Evolutionary conservation across 441 rosid species (phyloP).

Genomic region (Corymbia calophylla): DNA sequence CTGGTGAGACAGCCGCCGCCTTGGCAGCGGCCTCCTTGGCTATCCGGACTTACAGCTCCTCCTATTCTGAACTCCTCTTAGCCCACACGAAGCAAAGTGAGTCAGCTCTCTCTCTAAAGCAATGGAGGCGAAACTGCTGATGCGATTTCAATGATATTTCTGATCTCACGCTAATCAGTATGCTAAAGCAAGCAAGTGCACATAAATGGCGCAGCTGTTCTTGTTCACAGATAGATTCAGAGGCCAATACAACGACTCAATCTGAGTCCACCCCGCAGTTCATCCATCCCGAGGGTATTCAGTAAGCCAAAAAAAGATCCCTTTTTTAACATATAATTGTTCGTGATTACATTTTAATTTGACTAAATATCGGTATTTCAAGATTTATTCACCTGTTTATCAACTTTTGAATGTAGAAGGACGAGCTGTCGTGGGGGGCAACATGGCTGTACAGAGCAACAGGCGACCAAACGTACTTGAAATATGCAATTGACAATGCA

Average conservation of each 20-base stretch:
- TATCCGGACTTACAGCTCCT: conserved; percentile 74
- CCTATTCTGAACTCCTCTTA: conserved; percentile 62
- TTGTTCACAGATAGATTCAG: conserved; percentile 52
- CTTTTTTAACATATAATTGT: background rate
- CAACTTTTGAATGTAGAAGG: conserved; percentile 15
- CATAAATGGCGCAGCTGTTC: conserved; percentile 25
- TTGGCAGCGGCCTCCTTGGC: too few relatives aligned
- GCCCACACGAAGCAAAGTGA: conserved; percentile 69
- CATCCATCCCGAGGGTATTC: conserved; percentile 47
- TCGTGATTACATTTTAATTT: background rate
- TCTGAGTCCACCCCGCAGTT: conserved; percentile 34
- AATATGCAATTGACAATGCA: conserved; percentile 42
- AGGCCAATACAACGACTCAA: conserved; percentile 53
- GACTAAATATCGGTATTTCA: background rate
- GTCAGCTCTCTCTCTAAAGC: background rate
- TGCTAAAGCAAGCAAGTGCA: background rate
- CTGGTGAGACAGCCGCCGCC: conserved; percentile 93
- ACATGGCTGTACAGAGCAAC: conserved; percentile 53
- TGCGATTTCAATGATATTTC: background rate
- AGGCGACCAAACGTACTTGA: conserved; percentile 40
- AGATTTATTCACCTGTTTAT: background rate
- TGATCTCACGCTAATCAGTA: too few relatives aligned
- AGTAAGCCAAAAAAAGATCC: conserved; percentile 12
- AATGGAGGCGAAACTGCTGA: background rate
- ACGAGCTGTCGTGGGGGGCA: conserved; percentile 59